A percentile compares a stretch with the other conserved stretches of the same genome.
Evolutionary conservation across 371 early-diverging fungal species (phyloP).

Genomic region (Mortierella sp.): DNA sequence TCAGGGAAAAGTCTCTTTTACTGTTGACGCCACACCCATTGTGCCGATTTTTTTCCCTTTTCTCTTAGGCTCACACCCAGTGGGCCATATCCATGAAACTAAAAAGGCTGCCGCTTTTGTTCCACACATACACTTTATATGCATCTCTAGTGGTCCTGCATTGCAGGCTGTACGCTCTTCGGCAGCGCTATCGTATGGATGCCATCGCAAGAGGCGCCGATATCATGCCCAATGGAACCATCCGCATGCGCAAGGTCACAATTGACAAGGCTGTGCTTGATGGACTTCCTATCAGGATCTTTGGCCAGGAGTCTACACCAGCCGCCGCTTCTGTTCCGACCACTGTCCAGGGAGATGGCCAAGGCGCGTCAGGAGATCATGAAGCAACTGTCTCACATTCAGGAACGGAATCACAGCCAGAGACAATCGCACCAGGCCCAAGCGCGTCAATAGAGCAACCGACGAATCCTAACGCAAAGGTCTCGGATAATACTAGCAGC

Average conservation of each 20-base stretch:
- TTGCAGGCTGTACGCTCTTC: slow-evolving; percentile 41
- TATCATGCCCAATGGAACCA: slow-evolving; percentile 42
- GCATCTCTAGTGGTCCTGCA: slow-evolving; percentile 34
- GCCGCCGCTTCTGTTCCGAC: neutral
- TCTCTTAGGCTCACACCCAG: too few species aligned
- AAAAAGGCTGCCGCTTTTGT: too few species aligned
- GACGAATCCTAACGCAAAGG: neutral
- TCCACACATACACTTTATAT: neutral
- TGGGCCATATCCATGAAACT: too few species aligned
- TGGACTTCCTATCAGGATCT: slow-evolving; percentile 30
- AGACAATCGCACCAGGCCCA: neutral
- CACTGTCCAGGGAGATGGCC: neutral
- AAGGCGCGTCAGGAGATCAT: neutral
- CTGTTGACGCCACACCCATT: too few species aligned
- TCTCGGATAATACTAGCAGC: too few species aligned
- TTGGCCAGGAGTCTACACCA: slow-evolving; percentile 13
- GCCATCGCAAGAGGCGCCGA: slow-evolving; percentile 46
- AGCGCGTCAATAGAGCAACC: neutral
- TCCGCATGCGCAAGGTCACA: slow-evolving; percentile 49
- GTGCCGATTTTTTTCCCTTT: too few species aligned
- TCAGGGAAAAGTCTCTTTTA: too few species aligned
- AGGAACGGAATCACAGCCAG: neutral
- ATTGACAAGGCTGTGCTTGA: slow-evolving; percentile 35
- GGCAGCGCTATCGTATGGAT: slow-evolving; percentile 50
- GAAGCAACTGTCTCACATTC: neutral